Percentiles rank a stretch among this genome's conserved stretches.
phyloP scores from a whole-genome alignment of 257 asterid species.

The Mitragyna speciosa region DNA sequence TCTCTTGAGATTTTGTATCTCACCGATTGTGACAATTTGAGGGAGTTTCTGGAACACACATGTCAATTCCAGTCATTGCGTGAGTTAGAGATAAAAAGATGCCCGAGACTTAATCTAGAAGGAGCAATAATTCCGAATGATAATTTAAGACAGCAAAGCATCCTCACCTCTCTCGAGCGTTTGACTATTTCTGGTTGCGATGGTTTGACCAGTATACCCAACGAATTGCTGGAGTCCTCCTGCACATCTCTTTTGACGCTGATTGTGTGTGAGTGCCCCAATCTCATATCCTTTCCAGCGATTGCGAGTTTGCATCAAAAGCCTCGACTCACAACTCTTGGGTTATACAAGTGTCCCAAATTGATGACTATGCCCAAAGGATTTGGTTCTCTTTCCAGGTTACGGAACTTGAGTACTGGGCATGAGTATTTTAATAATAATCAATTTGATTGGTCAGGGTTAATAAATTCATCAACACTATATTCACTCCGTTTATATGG shows the following conservation, averaged over 20 bases:
- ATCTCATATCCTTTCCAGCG: background rate
- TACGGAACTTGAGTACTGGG: background rate
- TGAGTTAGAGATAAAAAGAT: background rate
- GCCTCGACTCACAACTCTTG: background rate
- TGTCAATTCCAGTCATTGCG: background rate
- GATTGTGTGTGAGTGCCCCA: background rate
- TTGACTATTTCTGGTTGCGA: background rate
- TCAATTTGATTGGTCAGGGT: background rate
- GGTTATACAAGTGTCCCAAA: conserved; percentile 9
- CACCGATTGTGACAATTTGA: background rate
- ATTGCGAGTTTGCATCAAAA: background rate
- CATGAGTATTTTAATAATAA: background rate
- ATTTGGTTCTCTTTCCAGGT: background rate
- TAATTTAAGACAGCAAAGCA: background rate
- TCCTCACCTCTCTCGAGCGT: background rate
- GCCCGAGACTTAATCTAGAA: background rate
- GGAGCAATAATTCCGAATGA: no score
- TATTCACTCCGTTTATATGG: background rate
- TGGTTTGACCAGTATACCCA: background rate
- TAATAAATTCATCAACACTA: conserved; percentile 2
- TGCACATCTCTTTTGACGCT: background rate
- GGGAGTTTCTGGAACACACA: background rate
- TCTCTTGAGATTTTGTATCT: background rate
- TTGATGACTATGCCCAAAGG: conserved; percentile 7
- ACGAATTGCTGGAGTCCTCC: background rate